Conservation (phyloP, 1,139 yeast genomes). For the Zygotorulaspora mrakii region DNA sequence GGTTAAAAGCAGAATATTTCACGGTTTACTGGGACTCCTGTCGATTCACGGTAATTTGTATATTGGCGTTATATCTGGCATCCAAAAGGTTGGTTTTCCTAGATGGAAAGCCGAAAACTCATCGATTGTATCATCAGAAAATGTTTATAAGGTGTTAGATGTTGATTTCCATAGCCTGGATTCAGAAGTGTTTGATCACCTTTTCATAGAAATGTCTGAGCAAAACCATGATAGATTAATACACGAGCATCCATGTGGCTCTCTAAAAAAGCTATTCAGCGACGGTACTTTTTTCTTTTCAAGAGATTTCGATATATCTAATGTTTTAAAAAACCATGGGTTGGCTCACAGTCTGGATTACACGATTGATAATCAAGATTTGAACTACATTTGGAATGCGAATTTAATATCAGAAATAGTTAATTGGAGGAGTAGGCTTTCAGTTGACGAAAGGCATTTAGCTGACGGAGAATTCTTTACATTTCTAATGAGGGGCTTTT, state of each 20-base stretch:
- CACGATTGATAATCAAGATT: slow-evolving; percentile 45
- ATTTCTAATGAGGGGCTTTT: slow-evolving; percentile 62
- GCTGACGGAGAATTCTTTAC: slow-evolving; percentile 58
- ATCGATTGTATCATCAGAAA: slow-evolving; percentile 42
- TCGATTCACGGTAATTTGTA: slow-evolving; percentile 52
- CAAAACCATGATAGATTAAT: slow-evolving; percentile 39
- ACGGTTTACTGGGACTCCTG: slow-evolving; percentile 61
- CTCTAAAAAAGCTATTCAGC: slow-evolving; percentile 52
- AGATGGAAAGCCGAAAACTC: slow-evolving; percentile 34
- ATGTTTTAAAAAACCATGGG: slow-evolving; percentile 56
- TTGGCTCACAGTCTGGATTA: slow-evolving; percentile 41
- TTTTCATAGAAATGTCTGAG: slow-evolving; percentile 33
- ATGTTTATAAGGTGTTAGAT: slow-evolving; percentile 49
- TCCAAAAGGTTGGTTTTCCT: slow-evolving; percentile 58
- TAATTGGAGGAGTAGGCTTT: slow-evolving; percentile 54
- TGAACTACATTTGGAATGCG: slow-evolving; percentile 63
- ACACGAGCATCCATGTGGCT: slow-evolving; percentile 55
- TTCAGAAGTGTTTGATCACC: slow-evolving; percentile 50
- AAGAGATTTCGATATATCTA: slow-evolving; percentile 60
- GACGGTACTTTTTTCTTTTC: slow-evolving; percentile 68
- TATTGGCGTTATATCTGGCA: slow-evolving; percentile 55
- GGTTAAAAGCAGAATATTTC: slow-evolving; percentile 34
- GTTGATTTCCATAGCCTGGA: slow-evolving; percentile 64
- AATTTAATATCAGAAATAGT: slow-evolving; percentile 56
- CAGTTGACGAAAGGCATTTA: slow-evolving; percentile 49